Percentiles rank a stretch among this genome's conserved stretches.
phyloP scores from a whole-genome alignment of 2,329 filamentous ascomycete genomes.

The Talaromyces funiculosus region DNA sequence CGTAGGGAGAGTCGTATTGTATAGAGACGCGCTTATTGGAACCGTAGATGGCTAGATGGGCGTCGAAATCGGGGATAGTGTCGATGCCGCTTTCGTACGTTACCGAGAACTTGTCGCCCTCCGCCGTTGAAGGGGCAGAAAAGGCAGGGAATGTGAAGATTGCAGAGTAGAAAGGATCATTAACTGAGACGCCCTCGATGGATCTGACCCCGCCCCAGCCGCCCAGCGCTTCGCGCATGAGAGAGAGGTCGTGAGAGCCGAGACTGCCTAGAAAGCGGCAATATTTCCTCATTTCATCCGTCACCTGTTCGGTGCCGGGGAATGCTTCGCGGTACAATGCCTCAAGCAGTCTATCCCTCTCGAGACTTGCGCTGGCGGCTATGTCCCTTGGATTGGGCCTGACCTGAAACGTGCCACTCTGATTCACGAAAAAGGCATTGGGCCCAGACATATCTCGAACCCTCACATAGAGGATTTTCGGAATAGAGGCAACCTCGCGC shows the following conservation, averaged over 20 bases:
- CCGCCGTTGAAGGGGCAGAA: background rate
- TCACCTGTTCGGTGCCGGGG: background rate
- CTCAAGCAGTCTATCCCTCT: background rate
- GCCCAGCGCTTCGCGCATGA: conserved; percentile 52
- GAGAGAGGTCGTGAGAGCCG: conserved; percentile 50
- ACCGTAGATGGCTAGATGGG: conserved; percentile 45
- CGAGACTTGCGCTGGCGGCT: background rate
- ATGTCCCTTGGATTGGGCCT: background rate
- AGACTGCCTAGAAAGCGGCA: conserved; percentile 45
- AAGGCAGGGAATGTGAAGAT: conserved; percentile 32
- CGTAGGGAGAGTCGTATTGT: conserved; percentile 53
- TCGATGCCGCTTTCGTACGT: conserved; percentile 55
- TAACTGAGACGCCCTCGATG: conserved; percentile 41
- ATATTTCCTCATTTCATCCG: conserved; percentile 10
- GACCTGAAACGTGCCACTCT: conserved; percentile 20
- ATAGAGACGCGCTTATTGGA: conserved; percentile 51
- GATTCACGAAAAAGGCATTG: conserved; percentile 34
- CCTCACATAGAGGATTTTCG: conserved; percentile 52
- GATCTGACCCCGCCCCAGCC: conserved; percentile 32
- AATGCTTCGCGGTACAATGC: conserved; percentile 7
- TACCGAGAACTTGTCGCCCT: conserved; percentile 41
- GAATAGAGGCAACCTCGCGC: conserved; percentile 48
- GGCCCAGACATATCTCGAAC: conserved; percentile 50
- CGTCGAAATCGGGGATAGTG: conserved; percentile 42
- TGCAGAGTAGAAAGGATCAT: conserved; percentile 38